These are phyloP conservation scores for Pseudocercospora cruenta DNA, from an alignment of 2,329 filamentous ascomycete genomes.

Conservation along the genomic window DNA sequence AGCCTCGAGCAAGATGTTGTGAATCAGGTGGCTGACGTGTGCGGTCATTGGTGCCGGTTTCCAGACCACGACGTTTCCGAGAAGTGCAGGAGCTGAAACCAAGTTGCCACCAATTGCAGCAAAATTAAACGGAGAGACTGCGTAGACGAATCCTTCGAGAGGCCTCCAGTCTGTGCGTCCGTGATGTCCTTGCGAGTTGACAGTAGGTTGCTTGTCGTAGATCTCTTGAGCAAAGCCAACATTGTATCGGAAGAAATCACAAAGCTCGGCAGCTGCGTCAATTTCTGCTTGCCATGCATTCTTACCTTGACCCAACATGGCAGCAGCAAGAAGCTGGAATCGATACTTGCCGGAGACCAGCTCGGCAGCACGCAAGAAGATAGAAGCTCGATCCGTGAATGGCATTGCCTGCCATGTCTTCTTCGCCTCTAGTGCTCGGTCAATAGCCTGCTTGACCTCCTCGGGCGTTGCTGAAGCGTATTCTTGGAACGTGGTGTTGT, in stretches of 20 bases:
- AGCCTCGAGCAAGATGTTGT: conserved; percentile 88
- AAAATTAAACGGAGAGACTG: conserved; percentile 93
- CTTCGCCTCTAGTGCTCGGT: conserved; percentile 82
- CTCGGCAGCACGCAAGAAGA: conserved; percentile 95
- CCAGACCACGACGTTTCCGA: conserved; percentile 94
- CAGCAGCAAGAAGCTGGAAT: conserved; percentile 92
- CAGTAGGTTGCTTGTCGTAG: conserved; percentile 81
- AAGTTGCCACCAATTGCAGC: conserved; percentile 90
- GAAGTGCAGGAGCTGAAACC: conserved; percentile 75
- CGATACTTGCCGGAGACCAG: conserved; percentile 87
- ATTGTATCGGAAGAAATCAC: conserved; percentile 86
- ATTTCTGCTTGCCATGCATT: conserved; percentile 98
- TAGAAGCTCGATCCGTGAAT: conserved; percentile 84
- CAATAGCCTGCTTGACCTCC: conserved; percentile 78
- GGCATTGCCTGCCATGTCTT: conserved; percentile 82
- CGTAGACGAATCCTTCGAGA: conserved; percentile 92
- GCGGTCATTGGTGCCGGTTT: conserved; percentile 88
- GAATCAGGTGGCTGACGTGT: conserved; percentile 82
- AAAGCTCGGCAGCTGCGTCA: conserved; percentile 86
- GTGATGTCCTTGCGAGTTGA: conserved; percentile 83
- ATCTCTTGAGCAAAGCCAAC: conserved; percentile 90
- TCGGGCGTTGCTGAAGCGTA: conserved; percentile 78
- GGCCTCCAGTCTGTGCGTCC: conserved; percentile 87
- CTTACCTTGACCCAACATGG: conserved; percentile 95
- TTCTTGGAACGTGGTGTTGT: conserved; percentile 72